These are phyloP conservation scores for Didymosphaeria variabile DNA, from an alignment of 2,329 filamentous ascomycete genomes.

Conservation along the genomic window DNA sequence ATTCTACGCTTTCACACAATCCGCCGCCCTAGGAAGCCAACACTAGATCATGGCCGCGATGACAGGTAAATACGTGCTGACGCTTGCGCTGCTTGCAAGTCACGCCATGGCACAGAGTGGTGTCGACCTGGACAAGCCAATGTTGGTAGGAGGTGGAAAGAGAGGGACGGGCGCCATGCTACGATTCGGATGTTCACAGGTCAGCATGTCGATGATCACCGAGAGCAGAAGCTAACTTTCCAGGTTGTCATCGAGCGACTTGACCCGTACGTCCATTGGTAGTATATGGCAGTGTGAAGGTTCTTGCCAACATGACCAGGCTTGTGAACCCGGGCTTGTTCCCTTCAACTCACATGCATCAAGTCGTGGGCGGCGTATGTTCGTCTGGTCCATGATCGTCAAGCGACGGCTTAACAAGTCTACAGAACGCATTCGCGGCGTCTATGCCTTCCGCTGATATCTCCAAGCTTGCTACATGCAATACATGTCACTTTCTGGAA, in stretches of 20 bases:
- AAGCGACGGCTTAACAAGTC: not conserved
- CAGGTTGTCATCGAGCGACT: conserved; percentile 31
- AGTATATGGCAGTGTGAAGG: not conserved
- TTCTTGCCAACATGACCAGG: conserved; percentile 17
- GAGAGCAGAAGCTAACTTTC: conserved; percentile 5
- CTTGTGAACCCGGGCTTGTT: conserved; percentile 29
- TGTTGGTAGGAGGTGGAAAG: conserved; percentile 27
- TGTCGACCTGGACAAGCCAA: conserved; percentile 28
- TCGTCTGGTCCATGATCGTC: not conserved
- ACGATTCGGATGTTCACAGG: conserved; percentile 33
- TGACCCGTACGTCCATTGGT: conserved; percentile 25
- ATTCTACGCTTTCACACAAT: not conserved
- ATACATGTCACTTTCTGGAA: conserved; percentile 28
- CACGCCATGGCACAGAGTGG: conserved; percentile 23
- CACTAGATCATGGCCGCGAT: conserved; percentile 8
- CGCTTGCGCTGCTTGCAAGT: conserved; percentile 6
- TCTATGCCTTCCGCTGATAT: conserved; percentile 28
- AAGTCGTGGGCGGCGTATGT: conserved; percentile 31
- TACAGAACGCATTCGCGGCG: conserved; percentile 28
- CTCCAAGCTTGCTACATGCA: conserved; percentile 27
- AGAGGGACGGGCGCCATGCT: conserved; percentile 31
- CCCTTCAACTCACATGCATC: conserved; percentile 33
- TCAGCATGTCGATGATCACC: not conserved
- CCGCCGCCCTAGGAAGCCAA: not conserved
- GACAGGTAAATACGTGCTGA: conserved; percentile 1